Conservation (phyloP, 768 basidiomycete species). For the Hortiboletus flavorubellus region DNA sequence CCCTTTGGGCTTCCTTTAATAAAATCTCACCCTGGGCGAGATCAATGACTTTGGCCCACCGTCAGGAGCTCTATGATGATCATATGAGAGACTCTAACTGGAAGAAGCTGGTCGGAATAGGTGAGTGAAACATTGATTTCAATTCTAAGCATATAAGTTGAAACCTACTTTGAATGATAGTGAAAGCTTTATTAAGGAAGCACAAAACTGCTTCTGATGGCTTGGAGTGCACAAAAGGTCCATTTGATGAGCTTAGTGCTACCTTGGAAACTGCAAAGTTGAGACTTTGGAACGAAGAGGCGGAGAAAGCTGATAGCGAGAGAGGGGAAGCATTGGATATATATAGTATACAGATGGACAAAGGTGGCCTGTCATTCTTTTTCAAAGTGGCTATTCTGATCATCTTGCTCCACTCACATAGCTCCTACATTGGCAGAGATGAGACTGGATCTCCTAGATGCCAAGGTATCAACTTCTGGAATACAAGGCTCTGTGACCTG, state of each 20-base stretch:
- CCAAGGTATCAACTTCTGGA: no score
- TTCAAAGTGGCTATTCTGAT: no score
- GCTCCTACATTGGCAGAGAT: neutral
- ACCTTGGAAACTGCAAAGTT: neutral
- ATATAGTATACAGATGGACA: neutral
- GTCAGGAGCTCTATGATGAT: constrained; percentile 19
- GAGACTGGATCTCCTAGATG: neutral
- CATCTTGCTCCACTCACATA: neutral
- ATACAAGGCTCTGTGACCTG: neutral
- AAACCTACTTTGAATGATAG: neutral
- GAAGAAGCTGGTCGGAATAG: neutral
- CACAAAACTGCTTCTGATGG: neutral
- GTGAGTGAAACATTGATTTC: neutral
- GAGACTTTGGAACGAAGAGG: no score
- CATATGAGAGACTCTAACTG: constrained; percentile 2
- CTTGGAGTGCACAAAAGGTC: neutral
- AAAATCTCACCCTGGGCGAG: constrained; percentile 21
- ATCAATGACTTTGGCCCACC: constrained; percentile 21
- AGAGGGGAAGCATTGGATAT: neutral
- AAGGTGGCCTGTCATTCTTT: neutral
- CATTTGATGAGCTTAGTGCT: neutral
- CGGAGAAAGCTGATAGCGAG: neutral
- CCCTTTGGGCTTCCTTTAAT: constrained; percentile 32
- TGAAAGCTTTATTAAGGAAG: neutral
- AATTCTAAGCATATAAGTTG: no score